These are phyloP conservation scores for Aspergillus sp. DNA, from an alignment of 2,329 filamentous ascomycete genomes.

Conservation along the genomic window DNA sequence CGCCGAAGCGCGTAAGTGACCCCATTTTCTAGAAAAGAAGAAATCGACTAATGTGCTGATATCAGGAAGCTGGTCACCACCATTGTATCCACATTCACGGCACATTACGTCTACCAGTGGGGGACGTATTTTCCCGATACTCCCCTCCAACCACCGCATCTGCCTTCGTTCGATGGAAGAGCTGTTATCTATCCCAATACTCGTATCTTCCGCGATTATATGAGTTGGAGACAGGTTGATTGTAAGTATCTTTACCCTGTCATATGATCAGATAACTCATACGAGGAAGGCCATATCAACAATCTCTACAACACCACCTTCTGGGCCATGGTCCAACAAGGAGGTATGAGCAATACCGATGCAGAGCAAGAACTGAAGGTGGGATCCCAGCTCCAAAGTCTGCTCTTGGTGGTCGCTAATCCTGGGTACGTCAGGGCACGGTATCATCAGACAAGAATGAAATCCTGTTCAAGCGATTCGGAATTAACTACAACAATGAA, in stretches of 20 bases:
- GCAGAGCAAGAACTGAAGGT: constrained; percentile 79
- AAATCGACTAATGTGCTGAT: background rate
- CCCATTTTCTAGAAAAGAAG: background rate
- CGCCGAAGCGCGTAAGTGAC: constrained; percentile 67
- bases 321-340: constrained; percentile 80
- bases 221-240: constrained; percentile 96
- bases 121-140: constrained; percentile 68
- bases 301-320: constrained; percentile 98
- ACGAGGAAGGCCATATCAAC: constrained; percentile 79
- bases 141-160: constrained; percentile 62
- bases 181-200: constrained; percentile 85
- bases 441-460: constrained; percentile 89
- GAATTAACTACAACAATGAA: constrained; percentile 98
- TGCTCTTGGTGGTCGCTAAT: background rate
- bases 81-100: constrained; percentile 87
- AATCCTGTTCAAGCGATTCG: constrained; percentile 83
- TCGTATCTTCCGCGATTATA: constrained; percentile 83
- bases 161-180: constrained; percentile 89
- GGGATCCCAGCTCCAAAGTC: constrained; percentile 18
- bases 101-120: constrained; percentile 86
- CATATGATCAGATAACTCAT: background rate
- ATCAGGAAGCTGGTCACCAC: constrained; percentile 89
- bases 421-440: constrained; percentile 61
- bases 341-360: constrained; percentile 70
- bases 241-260: constrained; percentile 57